Evolutionary conservation across 306 rosid species (phyloP), one percentile per base, ranked within the genome.

Genomic region (Neltuma alba): DNA sequence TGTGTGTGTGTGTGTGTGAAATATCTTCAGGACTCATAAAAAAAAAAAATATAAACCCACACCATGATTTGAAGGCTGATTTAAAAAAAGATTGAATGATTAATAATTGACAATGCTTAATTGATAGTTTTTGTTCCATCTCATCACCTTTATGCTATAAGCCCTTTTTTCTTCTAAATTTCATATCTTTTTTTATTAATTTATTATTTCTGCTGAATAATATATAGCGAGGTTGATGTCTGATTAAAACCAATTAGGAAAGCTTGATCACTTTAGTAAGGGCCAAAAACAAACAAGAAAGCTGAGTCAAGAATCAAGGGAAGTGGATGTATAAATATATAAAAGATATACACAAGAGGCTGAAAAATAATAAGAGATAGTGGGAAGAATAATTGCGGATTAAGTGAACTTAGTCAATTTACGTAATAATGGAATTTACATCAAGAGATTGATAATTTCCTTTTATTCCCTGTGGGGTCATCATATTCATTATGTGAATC

Each of bases 341-440:
- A 57, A 23, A 55, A 57, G 13, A 21, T 57, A 57, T 23, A 21
- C 30, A 30, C 68, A 30, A 15, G n/a, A 30, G 20, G 33, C 28
- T 28, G 5, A 60, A 58, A 57, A 16, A 31, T 16, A 31, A 30
- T 31, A 30, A 30, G 68, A 62, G 68, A 31, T 62, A 62, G 68
- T 62, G 68, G 68, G 40, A 33, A 31, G 23, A 62, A 62, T 62
- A 28, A 62, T 62, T 62, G 67, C 31, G 68, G 41, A 62, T 62
- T 60, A 60, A 60, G n/a, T 60, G 66, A 60, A 60, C 66, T 16
- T 30, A 62, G 68, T 62, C 68, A 30, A 7, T 62, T 62, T 62
- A 15, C 0, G 41, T 15, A 7, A 62, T 62, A 14, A 62, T 62
- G 40, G 21, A 31, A 16, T 31, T 14, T 1, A 31, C 9, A 62